A percentile compares a stretch with the other conserved stretches of the same genome.
Evolutionary conservation across 192 early-diverging fungal genomes (phyloP).

Genomic region (Rhizophagus prolifer): DNA sequence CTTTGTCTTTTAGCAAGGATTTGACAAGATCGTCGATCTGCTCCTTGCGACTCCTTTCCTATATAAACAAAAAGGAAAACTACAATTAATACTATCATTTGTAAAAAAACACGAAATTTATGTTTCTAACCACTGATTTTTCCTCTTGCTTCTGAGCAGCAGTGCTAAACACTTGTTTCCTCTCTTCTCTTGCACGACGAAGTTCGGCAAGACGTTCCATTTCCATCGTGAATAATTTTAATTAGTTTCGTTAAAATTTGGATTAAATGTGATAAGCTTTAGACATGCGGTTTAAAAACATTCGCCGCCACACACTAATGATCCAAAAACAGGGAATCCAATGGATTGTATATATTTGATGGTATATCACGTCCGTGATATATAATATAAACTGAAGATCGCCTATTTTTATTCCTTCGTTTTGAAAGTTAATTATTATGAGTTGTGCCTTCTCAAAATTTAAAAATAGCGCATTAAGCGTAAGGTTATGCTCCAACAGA

Average conservation of each 20-base stretch:
- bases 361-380: no score
- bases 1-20: slow-evolving; percentile 55
- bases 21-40: slow-evolving; percentile 88
- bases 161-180: slow-evolving; percentile 70
- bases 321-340: no score
- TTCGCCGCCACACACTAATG: no score
- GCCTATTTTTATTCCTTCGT: no score
- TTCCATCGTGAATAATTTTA: neutral
- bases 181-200: slow-evolving; percentile 76
- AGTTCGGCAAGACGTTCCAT: slow-evolving; percentile 86
- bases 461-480: no score
- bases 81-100: neutral
- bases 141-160: slow-evolving; percentile 21
- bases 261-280: neutral
- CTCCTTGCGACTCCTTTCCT: slow-evolving; percentile 41
- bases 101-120: neutral
- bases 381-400: no score
- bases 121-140: slow-evolving; percentile 2
- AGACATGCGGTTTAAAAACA: no score
- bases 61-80: neutral
- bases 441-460: no score
- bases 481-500: no score
- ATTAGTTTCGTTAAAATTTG: neutral
- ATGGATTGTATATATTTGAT: no score
- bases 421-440: no score